A percentile compares a stretch with the other conserved stretches of the same genome.
Conservation (phyloP, 2,329 filamentous ascomycete species). For the Cordyceps cateniannulata region DNA sequence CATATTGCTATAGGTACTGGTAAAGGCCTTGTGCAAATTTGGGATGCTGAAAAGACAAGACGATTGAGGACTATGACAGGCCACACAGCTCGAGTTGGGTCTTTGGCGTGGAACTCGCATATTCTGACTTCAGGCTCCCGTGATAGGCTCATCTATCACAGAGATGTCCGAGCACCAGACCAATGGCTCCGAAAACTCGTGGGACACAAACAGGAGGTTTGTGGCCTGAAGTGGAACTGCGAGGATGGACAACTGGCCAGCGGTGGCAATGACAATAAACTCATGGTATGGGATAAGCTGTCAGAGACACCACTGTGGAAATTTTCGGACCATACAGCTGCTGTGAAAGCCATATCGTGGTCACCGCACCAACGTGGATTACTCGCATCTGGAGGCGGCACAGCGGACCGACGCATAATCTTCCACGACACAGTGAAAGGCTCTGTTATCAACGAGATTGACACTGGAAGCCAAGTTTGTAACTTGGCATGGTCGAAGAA, state of each 20-base stretch:
- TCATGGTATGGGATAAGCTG: constrained; percentile 97
- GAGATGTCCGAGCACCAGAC: constrained; percentile 86
- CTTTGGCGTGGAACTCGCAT: constrained; percentile 95
- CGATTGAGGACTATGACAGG: constrained; percentile 93
- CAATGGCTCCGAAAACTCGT: constrained; percentile 83
- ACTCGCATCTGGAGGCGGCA: constrained; percentile 92
- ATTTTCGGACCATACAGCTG: constrained; percentile 89
- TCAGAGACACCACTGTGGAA: constrained; percentile 89
- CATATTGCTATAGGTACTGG: constrained; percentile 93
- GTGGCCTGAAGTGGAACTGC: constrained; percentile 93
- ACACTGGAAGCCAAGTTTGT: constrained; percentile 98
- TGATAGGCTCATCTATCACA: constrained; percentile 89
- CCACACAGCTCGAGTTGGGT: constrained; percentile 86
- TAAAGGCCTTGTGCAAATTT: constrained; percentile 93
- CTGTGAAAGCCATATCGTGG: constrained; percentile 97
- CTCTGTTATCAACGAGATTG: constrained; percentile 74
- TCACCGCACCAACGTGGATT: constrained; percentile 92
- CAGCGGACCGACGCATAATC: constrained; percentile 91
- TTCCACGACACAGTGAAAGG: constrained; percentile 96
- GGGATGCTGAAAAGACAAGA: constrained; percentile 84
- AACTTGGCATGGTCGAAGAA: constrained; percentile 97
- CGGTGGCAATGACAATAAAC: constrained; percentile 96
- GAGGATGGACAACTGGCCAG: constrained; percentile 93
- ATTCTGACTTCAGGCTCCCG: constrained; percentile 93
- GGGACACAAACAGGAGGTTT: constrained; percentile 97